Percentiles rank a stretch among this genome's conserved stretches.
Conservation (phyloP, 805 yeast genomes). For the Metschnikowia anglica region DNA sequence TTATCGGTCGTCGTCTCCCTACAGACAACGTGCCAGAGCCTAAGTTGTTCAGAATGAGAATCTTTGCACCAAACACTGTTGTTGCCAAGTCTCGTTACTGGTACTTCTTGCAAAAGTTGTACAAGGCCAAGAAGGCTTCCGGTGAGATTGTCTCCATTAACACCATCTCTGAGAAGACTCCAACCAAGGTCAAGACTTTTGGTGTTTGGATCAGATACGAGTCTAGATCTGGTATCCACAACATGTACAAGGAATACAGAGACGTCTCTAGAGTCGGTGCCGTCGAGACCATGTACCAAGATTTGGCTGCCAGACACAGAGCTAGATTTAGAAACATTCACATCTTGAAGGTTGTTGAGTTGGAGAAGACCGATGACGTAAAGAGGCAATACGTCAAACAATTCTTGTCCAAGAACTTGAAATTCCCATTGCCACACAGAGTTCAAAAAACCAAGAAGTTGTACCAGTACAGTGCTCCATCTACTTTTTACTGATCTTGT, state of each 20-base stretch:
- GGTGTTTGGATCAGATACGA: slow-evolving; percentile 99
- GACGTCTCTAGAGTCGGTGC: slow-evolving; percentile 99
- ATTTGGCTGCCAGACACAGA: slow-evolving; percentile 99
- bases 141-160: slow-evolving; percentile 98
- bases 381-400: slow-evolving; percentile 99
- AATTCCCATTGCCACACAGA: slow-evolving; percentile 99
- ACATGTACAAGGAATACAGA: slow-evolving; percentile 99
- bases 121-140: slow-evolving; percentile 99
- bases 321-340: slow-evolving; percentile 99
- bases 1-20: slow-evolving; percentile 99
- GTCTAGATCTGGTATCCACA: slow-evolving; percentile 99
- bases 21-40: slow-evolving; percentile 99
- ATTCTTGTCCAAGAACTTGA: slow-evolving; percentile 90
- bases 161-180: slow-evolving; percentile 89
- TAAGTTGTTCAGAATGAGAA: slow-evolving; percentile 99
- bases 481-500: slow-evolving; percentile 85
- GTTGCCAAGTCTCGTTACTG: slow-evolving; percentile 99
- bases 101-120: slow-evolving; percentile 99
- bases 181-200: slow-evolving; percentile 99
- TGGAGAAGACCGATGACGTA: slow-evolving; percentile 95
- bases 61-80: slow-evolving; percentile 98
- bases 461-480: slow-evolving; percentile 90
- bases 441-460: slow-evolving; percentile 84
- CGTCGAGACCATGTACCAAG: slow-evolving; percentile 97
- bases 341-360: slow-evolving; percentile 98